Evolutionary conservation across 768 basidiomycete species (phyloP), one percentile per base, ranked within the genome.

Genomic region (Termitomyces sp.): DNA sequence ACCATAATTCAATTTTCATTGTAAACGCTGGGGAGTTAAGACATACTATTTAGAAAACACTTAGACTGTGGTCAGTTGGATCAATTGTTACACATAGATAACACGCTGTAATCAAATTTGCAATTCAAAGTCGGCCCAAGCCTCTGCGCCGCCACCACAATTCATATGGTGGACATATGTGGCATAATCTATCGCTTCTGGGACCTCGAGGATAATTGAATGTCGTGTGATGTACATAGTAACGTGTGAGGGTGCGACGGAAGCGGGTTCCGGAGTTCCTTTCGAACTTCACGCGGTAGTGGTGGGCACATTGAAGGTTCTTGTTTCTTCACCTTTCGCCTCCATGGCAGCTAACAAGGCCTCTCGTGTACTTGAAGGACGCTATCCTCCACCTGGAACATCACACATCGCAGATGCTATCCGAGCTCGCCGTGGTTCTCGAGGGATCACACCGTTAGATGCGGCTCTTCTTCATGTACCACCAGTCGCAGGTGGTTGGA

Each of bases 361-460:
- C 11, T 79, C 78, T n/a, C 71, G 74, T 34, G 63, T 76, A 9
- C 70, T 80, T 8, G 65, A 75, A 52, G 79, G 77, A 10, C 66
- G 75, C 34, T 74, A 73, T 58, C 79, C 78, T 15, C 60, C 69
- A 6, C 70, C 72, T 38, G 78, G 77, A 2, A 64, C 68, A 19
- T 77, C 76, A 4, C 60, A 66, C 11, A 67, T 78, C 45, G 80
- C 77, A 14, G 79, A 82, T 65, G 69, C 71, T 1, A 82, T 82
- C 48, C 72, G 78, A 37, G 70, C 68, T 55, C 72, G 80, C 50
- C 74, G 80, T 22, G 80, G 78, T 28, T 69, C 67, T 43, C 66
- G 79, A 28, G 79, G 79, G 0, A 67, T 82, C 26, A 80, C 78
- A 9, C 71, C 75, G 0, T 73, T 82, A 21, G 80, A 82, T 60